Evolutionary conservation across 495 filamentous ascomycete species (phyloP).

Genomic region (Penicillium malachiteum): DNA sequence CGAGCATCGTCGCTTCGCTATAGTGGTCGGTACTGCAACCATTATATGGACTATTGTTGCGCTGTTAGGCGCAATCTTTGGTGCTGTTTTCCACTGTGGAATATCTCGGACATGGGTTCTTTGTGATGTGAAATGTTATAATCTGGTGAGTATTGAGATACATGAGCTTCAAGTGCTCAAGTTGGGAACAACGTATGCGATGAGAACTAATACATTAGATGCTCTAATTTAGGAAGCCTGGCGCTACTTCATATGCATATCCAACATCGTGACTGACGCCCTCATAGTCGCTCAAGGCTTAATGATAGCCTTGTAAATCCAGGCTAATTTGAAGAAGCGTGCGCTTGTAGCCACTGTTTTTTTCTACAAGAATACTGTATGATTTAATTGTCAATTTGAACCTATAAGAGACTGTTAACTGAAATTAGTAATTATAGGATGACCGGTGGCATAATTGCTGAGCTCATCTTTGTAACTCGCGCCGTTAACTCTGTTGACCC

Average conservation of each 20-base stretch:
- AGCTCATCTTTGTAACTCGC: constrained; percentile 13
- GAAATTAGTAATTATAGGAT: constrained; percentile 22
- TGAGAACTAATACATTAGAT: constrained; percentile 10
- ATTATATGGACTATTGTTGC: constrained; percentile 9
- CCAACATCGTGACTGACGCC: constrained; percentile 25
- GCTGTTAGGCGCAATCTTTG: constrained; percentile 15
- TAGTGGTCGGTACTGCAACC: constrained; percentile 9
- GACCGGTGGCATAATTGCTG: constrained; percentile 11
- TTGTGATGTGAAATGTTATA: constrained; percentile 19
- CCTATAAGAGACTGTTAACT: background rate
- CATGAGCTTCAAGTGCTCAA: too few relatives aligned
- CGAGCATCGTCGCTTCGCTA: constrained; percentile 17
- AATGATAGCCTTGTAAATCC: constrained; percentile 24
- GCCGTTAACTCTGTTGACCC: constrained; percentile 13
- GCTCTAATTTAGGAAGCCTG: constrained; percentile 17
- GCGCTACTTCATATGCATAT: constrained; percentile 19
- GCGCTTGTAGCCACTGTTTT: constrained; percentile 24
- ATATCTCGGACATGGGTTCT: constrained; percentile 24
- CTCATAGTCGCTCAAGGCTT: constrained; percentile 24
- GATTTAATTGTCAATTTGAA: background rate
- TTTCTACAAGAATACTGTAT: constrained; percentile 21
- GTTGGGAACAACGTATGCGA: background rate
- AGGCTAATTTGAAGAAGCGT: constrained; percentile 17
- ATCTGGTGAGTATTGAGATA: background rate
- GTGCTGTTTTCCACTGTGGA: constrained; percentile 25